A percentile compares a stretch with the other conserved stretches of the same genome.
These are phyloP conservation scores for Ochetophila trinervis DNA, from an alignment of 306 rosid genomes.

Conservation along the genomic window DNA sequence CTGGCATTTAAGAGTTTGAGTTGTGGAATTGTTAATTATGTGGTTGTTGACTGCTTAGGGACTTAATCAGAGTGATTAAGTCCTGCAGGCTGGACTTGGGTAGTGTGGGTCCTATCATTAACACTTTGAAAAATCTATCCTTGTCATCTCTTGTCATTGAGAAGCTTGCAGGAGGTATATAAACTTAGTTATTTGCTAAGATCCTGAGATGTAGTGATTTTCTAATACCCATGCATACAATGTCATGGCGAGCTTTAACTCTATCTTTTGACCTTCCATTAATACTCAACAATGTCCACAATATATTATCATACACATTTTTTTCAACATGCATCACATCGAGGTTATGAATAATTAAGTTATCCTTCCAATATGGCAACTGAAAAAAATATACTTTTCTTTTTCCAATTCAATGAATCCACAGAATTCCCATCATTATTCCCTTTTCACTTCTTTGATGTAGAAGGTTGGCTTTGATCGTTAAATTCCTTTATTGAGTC, in stretches of 20 bases:
- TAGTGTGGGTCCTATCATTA: no score
- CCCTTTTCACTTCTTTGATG: no score
- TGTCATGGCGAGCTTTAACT: neutral
- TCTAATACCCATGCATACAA: neutral
- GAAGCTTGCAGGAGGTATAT: neutral
- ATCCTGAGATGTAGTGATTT: neutral
- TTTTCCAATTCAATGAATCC: neutral
- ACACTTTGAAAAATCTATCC: neutral
- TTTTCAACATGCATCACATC: conserved; percentile 17
- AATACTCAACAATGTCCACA: conserved; percentile 4
- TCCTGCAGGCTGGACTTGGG: no score
- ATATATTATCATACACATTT: conserved; percentile 1
- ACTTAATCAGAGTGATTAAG: no score
- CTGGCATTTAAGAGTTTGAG: no score
- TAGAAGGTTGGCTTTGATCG: no score
- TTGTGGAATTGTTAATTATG: no score
- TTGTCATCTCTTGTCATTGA: neutral
- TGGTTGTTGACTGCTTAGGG: no score
- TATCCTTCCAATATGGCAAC: neutral
- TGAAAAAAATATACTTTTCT: neutral
- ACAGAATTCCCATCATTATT: no score
- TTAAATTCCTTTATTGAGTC: no score
- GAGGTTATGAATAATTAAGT: neutral
- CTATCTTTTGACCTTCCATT: conserved; percentile 7
- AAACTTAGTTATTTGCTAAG: neutral